Percentiles rank a stretch among this genome's conserved stretches.
These are phyloP conservation scores for Hagleromyces aurorensis DNA, from an alignment of 805 yeast genomes.

Conservation along the genomic window DNA sequence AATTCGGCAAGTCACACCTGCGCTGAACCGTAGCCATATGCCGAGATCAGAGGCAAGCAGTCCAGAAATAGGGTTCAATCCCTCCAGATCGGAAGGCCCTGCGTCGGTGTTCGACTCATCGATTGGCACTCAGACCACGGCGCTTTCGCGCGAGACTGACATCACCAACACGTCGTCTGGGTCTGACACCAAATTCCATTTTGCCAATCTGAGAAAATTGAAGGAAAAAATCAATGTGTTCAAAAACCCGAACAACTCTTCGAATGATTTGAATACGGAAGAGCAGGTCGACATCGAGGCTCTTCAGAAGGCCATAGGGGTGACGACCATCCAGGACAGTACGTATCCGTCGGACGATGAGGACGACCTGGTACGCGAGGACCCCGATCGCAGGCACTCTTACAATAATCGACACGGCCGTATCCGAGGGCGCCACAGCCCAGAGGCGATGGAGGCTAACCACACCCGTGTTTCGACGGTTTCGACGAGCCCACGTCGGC, in stretches of 20 bases:
- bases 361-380: too few relatives aligned
- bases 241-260: conserved; percentile 24
- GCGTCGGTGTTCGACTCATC: conserved; percentile 18
- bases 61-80: conserved; percentile 3
- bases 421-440: too few relatives aligned
- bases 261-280: conserved; percentile 7
- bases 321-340: conserved; percentile 12
- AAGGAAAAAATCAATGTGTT: conserved; percentile 30
- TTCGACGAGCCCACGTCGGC: too few relatives aligned
- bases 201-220: conserved; percentile 30
- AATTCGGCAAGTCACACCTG: conserved; percentile 24
- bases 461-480: too few relatives aligned
- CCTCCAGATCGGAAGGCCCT: conserved; percentile 1
- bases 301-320: conserved; percentile 32
- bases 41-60: background rate
- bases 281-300: conserved; percentile 29
- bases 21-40: background rate
- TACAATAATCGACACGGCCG: too few relatives aligned
- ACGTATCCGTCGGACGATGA: too few relatives aligned
- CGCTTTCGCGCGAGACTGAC: conserved; percentile 16
- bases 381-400: too few relatives aligned
- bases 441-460: too few relatives aligned
- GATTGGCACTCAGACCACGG: conserved; percentile 18
- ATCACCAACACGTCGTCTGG: conserved; percentile 21
- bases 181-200: conserved; percentile 29